Conservation (phyloP, 495 filamentous ascomycete genomes). For the Aspergillus cristatus region DNA sequence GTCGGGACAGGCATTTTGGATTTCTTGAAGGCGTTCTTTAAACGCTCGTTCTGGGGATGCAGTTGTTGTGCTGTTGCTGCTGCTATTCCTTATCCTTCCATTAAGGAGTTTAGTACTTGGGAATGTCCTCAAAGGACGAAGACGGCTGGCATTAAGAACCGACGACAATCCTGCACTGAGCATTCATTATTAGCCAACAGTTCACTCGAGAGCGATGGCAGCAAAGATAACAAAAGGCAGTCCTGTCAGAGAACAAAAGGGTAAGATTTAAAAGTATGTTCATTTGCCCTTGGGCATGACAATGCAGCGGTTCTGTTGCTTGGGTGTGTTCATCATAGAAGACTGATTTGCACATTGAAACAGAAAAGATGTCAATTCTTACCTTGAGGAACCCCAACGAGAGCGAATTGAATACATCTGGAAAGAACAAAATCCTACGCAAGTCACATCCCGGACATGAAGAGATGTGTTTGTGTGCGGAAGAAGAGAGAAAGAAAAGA, state of each 20-base stretch:
- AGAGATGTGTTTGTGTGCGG: no score
- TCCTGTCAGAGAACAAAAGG: background rate
- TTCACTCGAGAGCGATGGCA: background rate
- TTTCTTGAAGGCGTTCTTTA: slow-evolving; percentile 41
- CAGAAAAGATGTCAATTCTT: slow-evolving; percentile 16
- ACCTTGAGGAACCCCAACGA: slow-evolving; percentile 27
- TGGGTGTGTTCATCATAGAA: slow-evolving; percentile 42
- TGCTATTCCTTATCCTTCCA: slow-evolving; percentile 13
- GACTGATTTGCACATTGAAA: slow-evolving; percentile 2
- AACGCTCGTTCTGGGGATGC: slow-evolving; percentile 31
- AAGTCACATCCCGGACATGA: slow-evolving; percentile 7
- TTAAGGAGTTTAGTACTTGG: background rate
- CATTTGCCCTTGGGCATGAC: slow-evolving; percentile 48
- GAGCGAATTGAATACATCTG: slow-evolving; percentile 33
- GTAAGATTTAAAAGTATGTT: slow-evolving; percentile 29
- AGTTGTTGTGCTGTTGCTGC: slow-evolving; percentile 11
- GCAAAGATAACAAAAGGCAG: background rate
- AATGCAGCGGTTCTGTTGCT: slow-evolving; percentile 89
- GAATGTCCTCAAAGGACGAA: slow-evolving; percentile 1
- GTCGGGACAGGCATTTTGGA: slow-evolving; percentile 32
- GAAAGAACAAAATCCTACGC: slow-evolving; percentile 5
- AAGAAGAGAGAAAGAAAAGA: slow-evolving; percentile 11
- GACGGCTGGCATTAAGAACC: background rate
- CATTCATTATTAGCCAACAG: background rate
- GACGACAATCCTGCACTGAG: background rate